phyloP scores from a whole-genome alignment of 768 basidiomycete species.

The Lentinula sp. region DNA sequence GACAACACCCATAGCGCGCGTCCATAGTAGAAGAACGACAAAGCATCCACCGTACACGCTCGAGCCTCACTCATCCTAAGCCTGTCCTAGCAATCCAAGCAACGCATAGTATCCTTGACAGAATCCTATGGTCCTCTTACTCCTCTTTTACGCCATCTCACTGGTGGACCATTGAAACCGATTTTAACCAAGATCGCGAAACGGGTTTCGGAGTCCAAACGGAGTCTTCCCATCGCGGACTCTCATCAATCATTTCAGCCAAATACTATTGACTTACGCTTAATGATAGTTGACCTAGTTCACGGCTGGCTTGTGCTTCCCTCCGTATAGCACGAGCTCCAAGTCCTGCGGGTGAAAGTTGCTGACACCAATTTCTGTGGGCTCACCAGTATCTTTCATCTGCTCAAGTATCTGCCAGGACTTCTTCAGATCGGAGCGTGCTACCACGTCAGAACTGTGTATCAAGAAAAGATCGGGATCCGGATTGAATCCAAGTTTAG shows the following conservation, averaged over 20 bases:
- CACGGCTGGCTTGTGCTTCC: slow-evolving; percentile 44
- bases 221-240: neutral
- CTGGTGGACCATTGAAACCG: slow-evolving; percentile 24
- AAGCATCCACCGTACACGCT: slow-evolving; percentile 14
- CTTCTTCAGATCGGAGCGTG: slow-evolving; percentile 18
- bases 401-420: slow-evolving; percentile 50
- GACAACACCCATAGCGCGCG: slow-evolving; percentile 23
- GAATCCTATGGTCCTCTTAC: slow-evolving; percentile 31
- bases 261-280: too few species aligned
- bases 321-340: slow-evolving; percentile 33
- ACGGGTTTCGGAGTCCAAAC: neutral
- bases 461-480: slow-evolving; percentile 50
- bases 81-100: slow-evolving; percentile 27
- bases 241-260: too few species aligned
- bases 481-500: slow-evolving; percentile 37
- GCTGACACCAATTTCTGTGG: slow-evolving; percentile 44
- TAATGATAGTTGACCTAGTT: slow-evolving; percentile 35
- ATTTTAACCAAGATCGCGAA: slow-evolving; percentile 27
- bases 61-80: slow-evolving; percentile 20
- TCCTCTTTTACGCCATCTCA: slow-evolving; percentile 22
- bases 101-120: slow-evolving; percentile 29
- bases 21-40: slow-evolving; percentile 24
- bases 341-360: slow-evolving; percentile 45
- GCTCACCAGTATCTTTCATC: slow-evolving; percentile 31
- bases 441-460: slow-evolving; percentile 31